Evolutionary conservation across 2,329 filamentous ascomycete species (phyloP), one percentile per base, ranked within the genome.

Genomic region (Sclerotinia borealis): DNA sequence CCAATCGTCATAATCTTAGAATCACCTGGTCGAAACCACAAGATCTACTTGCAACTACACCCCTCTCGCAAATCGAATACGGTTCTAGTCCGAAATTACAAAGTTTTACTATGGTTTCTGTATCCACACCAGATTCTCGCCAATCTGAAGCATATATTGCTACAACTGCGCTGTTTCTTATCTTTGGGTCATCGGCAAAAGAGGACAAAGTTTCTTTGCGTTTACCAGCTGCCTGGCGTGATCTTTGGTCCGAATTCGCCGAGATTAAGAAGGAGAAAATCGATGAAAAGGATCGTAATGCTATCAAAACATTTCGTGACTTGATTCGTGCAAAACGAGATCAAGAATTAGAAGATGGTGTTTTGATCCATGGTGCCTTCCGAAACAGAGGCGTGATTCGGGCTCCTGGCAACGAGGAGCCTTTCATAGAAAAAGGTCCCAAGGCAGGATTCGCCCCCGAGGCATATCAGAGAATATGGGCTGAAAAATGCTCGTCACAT

Each of bases 61-160:
- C 68, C 31, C 70, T 72, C 50, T 58, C 71, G 11, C 65, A 70
- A 34, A 66, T 76, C 52, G 68, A 74, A 19, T 75, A 67, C 59
- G 72, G 22, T 69, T 63, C 68, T 70, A 37, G 77, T 17, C 77
- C 83, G 6, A 81, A 76, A 22, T 79, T 80, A 39, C 85, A 88
- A 29, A 84, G 79, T 13, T 86, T 95, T 68, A 89, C 87, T 48
- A 96, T 97, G 89, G 80, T 78, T 4, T 81, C 82, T 0, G 76
- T 96, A 49, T 89, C 92, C 13, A 89, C 92, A 0, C 85, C 92
- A 0, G 89, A 92, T 60, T 69, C 81, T 15, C 86, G 87, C 67
- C 93, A 99, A 73, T 96, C 95, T 7, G 93, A 98, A 75, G 88
- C 88, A 1, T 98, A 88, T 69, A 83, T 95, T 48, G 90, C 92